These are phyloP conservation scores for rapeseed (Brassica napus) DNA, from an alignment of 345 rosid genomes.

Conservation along the genomic window Da-Ae NC_063436.1:17688501-17689000, in stretches of 20 bases:
- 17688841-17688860: constrained; percentile 74
- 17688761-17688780: constrained; percentile 61
- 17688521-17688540: not conserved
- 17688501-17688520: no score
- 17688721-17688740: constrained; percentile 52
- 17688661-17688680: not conserved
- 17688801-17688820: constrained; percentile 60
- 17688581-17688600: constrained; percentile 53
- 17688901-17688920: constrained; percentile 52
- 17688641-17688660: not conserved
- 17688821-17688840: constrained; percentile 69
- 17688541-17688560: not conserved
- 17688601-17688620: constrained; percentile 60
- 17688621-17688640: constrained; percentile 47
- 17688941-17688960: constrained; percentile 59
- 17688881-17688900: constrained; percentile 51
- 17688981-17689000: constrained; percentile 59
- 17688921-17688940: constrained; percentile 65
- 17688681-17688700: not conserved
- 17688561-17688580: constrained; percentile 53
- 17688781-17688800: constrained; percentile 58
- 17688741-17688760: constrained; percentile 65
- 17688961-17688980: constrained; percentile 53
- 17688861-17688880: constrained; percentile 45
- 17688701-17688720: constrained; percentile 59